Evolutionary conservation across 2,329 filamentous ascomycete genomes (phyloP).

Genomic region (Diaporthe citri): DNA sequence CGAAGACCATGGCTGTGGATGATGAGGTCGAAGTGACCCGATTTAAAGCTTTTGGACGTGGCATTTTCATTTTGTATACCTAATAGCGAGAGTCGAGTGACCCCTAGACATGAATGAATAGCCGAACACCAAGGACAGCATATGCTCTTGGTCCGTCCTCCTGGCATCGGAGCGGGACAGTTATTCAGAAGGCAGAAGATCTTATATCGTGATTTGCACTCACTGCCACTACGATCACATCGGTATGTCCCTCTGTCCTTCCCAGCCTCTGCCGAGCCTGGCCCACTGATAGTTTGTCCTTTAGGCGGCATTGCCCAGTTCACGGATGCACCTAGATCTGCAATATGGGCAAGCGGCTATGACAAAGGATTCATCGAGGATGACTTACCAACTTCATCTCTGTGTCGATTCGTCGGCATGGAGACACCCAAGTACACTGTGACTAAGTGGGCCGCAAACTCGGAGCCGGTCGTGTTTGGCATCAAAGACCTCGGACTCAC

Average conservation of each 20-base stretch:
- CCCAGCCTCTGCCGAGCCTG: neutral
- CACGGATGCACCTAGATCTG: slow-evolving; percentile 42
- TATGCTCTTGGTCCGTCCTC: neutral
- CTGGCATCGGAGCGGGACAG: neutral
- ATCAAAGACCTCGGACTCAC: slow-evolving; percentile 51
- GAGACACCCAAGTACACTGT: slow-evolving; percentile 55
- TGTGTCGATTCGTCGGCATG: slow-evolving; percentile 54
- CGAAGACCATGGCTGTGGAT: neutral
- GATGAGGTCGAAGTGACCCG: neutral
- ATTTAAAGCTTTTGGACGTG: neutral
- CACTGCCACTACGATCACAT: slow-evolving; percentile 63
- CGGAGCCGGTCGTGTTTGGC: slow-evolving; percentile 47
- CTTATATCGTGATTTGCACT: slow-evolving; percentile 57
- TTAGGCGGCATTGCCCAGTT: slow-evolving; percentile 54
- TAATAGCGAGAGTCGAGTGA: neutral
- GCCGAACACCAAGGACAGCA: neutral
- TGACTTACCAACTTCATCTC: slow-evolving; percentile 54
- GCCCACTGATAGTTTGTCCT: slow-evolving; percentile 34
- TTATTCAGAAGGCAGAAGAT: slow-evolving; percentile 47
- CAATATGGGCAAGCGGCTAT: slow-evolving; percentile 50
- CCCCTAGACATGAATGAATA: neutral
- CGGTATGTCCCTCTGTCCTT: slow-evolving; percentile 35
- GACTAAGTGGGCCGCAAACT: slow-evolving; percentile 55
- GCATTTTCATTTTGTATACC: neutral
- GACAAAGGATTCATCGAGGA: slow-evolving; percentile 54